Evolutionary conservation across 495 filamentous ascomycete species (phyloP).

Genomic region (Podospora comata): DNA sequence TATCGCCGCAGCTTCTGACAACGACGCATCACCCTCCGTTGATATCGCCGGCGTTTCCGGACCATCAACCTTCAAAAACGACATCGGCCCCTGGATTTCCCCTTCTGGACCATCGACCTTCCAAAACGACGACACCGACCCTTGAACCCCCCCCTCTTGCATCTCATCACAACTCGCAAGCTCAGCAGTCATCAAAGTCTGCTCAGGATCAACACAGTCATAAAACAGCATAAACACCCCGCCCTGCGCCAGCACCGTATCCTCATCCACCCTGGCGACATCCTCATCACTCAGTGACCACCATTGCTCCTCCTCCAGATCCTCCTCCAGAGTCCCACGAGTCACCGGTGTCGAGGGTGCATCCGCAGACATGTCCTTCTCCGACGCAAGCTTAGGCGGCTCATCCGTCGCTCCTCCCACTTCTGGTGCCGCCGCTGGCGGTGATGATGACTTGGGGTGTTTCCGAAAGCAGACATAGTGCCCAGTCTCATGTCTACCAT

Average conservation of each 20-base stretch:
- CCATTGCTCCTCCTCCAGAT: slow-evolving; percentile 49
- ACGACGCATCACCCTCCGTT: not conserved
- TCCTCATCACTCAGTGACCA: slow-evolving; percentile 85
- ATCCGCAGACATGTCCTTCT: not conserved
- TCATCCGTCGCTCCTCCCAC: not conserved
- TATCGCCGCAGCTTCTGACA: not conserved
- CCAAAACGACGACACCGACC: not conserved
- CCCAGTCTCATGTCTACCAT: slow-evolving; percentile 87
- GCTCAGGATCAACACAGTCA: slow-evolving; percentile 57
- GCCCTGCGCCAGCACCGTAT: slow-evolving; percentile 68
- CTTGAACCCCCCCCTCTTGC: not conserved
- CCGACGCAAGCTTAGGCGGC: not conserved
- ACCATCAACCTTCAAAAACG: not conserved
- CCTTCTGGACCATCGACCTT: not conserved
- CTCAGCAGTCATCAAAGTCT: slow-evolving; percentile 23
- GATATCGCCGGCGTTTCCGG: not conserved
- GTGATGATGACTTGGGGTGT: slow-evolving; percentile 41
- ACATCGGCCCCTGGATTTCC: not conserved
- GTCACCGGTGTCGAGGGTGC: not conserved
- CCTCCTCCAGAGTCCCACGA: slow-evolving; percentile 14
- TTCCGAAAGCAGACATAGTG: slow-evolving; percentile 91
- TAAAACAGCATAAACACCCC: slow-evolving; percentile 98
- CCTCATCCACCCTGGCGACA: slow-evolving; percentile 69
- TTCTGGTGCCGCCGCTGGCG: not conserved
- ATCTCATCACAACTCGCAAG: not conserved